Evolutionary conservation across 352 stramenopile species (phyloP), one percentile per base, ranked within the genome.

Genomic region (Aphanomyces invadans): DNA sequence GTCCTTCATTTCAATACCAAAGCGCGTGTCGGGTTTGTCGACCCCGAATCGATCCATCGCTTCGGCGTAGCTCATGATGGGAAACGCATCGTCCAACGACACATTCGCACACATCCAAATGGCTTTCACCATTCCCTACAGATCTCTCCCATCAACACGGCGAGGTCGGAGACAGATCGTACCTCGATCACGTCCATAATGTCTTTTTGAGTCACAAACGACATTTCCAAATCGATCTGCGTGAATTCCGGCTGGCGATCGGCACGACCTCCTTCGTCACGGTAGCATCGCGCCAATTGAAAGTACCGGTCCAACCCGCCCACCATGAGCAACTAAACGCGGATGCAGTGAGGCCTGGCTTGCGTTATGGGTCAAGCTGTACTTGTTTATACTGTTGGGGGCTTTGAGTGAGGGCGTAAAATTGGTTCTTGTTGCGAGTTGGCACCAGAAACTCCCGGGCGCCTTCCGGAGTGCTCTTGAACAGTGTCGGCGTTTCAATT

Each of bases 381-480:
- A 66, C 64, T 73, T 97, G 87, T 71, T 97, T 97, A 81, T 96
- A 95, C 72, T 95, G 87, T 72, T 97, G 89, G 17, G 89, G 89
- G 68, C 83, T 95, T 70, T 97, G 89, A 36, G 83, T 89, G 33
- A 97, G 74, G 23, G 89, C 89, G 56, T 95, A 97, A 65, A 92
- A 92, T 66, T 81, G 74, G 4, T 81, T 82, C 60, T 75, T 70
- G 10, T 70, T 83, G 28, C 84, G 73, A 12, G 84, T 90, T 0
- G 86, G 87, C 45, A 96, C 86, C 4, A 96, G 67, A 45, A 95
- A 96, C 73, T 96, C 87, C 10, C 87, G 71, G 2, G 87, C 86
- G 0, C 87, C 87, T 73, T 96, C 87, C 0, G 87, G 87, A 23
- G 86, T 96, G 65, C 76, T 88, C 72, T 93, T 95, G 68, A 95